Evolutionary conservation across 495 filamentous ascomycete genomes (phyloP).

Genomic region (Hapsidospora chrysogenum): DNA sequence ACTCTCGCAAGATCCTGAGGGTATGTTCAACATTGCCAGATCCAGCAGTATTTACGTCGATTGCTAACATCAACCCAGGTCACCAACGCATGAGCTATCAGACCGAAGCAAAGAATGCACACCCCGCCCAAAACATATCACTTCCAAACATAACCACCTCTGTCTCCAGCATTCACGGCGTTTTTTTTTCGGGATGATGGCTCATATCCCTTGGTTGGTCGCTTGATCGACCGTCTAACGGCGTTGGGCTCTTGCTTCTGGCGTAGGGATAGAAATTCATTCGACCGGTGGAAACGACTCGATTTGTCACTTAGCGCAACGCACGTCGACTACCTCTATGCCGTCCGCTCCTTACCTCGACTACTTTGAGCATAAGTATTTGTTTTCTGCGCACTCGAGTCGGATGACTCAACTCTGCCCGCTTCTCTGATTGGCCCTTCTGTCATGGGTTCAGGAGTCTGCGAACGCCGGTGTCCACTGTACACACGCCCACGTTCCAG

Average conservation of each 20-base stretch:
- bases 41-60: background rate
- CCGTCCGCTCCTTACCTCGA: constrained; percentile 27
- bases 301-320: constrained; percentile 11
- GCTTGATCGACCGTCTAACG: constrained; percentile 16
- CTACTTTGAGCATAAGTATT: constrained; percentile 2
- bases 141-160: constrained; percentile 17
- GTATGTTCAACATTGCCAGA: constrained; percentile 29
- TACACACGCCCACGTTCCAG: too few relatives aligned
- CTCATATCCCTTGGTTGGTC: constrained; percentile 26
- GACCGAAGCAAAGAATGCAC: too few relatives aligned
- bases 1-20: constrained; percentile 88
- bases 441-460: too few relatives aligned
- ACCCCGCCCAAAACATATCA: constrained; percentile 20
- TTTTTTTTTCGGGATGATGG: constrained; percentile 27
- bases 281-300: constrained; percentile 6
- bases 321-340: constrained; percentile 14
- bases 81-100: constrained; percentile 34
- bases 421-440: too few relatives aligned
- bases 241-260: constrained; percentile 13
- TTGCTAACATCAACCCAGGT: constrained; percentile 24
- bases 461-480: too few relatives aligned
- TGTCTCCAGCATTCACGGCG: constrained; percentile 32
- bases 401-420: too few relatives aligned
- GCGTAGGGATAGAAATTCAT: constrained; percentile 14
- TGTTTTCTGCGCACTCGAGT: too few relatives aligned